Evolutionary conservation across 257 asterid genomes (phyloP), one percentile per base, ranked within the genome.

Genomic region (Eustoma russellianum): DNA sequence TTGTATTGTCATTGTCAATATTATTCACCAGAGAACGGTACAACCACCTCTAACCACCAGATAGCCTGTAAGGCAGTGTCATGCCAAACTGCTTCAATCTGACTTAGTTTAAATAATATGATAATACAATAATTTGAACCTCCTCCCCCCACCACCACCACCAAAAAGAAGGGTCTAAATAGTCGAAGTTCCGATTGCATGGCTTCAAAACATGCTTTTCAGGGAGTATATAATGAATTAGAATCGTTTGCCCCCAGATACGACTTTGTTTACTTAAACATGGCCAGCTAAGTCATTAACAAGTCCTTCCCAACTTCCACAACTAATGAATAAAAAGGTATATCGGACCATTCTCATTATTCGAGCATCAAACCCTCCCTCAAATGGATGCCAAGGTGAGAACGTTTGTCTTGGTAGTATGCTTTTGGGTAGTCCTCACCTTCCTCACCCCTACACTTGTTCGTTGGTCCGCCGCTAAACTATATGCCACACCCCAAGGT

Each of bases 341-440:
- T 35, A 4, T 38, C 55, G 8, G 41, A 11, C n/a, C 48, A 33
- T 51, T 46, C 34, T 68, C 52, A 56, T 50, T 47, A 56, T 2
- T 50, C 75, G 65, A 48, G 56, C 56, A 66, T 33, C 52, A 66
- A 60, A 50, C 35, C 28, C 35, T 48, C 55, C 52, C 47, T 64
- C 64, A 73, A 78, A 88, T 82, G 97, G 80, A 74, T 62, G 87
- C 61, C 53, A 38, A 38, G 43, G 83, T 57, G 50, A 83, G 95
- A 80, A 74, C 51, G 6, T 62, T 82, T 46, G 69, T 79, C 16
- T 67, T 88, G 65, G 77, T 88, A 46, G 64, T 88, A 55, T 64
- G 72, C 65, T 74, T 72, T 66, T 88, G 97, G 97, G 97, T 80
- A 54, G 57, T 76, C 14, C 94, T 85, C 65, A 74, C 85, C 48